Percentiles rank a stretch among this genome's conserved stretches.
Evolutionary conservation across 139 green algal species (phyloP).

Genomic region (Parachlorella kessleri): DNA sequence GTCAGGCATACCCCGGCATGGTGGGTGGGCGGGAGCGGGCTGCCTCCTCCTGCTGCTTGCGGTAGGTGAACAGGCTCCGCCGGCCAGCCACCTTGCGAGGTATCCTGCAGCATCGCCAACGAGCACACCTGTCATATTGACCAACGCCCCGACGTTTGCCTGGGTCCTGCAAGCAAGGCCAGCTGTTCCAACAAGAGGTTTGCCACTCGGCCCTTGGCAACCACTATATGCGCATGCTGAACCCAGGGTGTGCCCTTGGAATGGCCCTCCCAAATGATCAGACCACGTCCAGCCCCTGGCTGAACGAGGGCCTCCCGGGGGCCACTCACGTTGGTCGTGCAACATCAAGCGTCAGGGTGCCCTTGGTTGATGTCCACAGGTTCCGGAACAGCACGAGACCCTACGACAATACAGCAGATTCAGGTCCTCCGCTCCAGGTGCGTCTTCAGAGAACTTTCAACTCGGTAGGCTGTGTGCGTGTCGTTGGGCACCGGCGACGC

Average conservation of each 20-base stretch:
- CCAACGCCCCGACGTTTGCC: background rate
- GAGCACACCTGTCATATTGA: background rate
- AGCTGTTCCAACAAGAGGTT: background rate
- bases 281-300: background rate
- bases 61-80: background rate
- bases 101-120: background rate
- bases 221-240: background rate
- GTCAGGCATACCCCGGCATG: background rate
- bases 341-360: constrained; percentile 30
- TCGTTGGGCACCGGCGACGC: background rate
- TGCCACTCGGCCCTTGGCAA: background rate
- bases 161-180: background rate
- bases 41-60: background rate
- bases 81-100: background rate
- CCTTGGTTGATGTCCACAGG: constrained; percentile 19
- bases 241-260: too few species aligned
- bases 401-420: background rate
- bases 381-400: constrained; percentile 17
- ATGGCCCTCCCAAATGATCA: too few species aligned
- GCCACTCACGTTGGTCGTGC: constrained; percentile 9
- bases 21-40: too few species aligned
- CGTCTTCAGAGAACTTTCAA: too few species aligned
- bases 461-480: background rate
- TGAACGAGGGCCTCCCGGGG: background rate
- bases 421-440: too few species aligned